Conservation (phyloP, 75 land plant species). For the Chamaecyparis obtusa region DNA sequence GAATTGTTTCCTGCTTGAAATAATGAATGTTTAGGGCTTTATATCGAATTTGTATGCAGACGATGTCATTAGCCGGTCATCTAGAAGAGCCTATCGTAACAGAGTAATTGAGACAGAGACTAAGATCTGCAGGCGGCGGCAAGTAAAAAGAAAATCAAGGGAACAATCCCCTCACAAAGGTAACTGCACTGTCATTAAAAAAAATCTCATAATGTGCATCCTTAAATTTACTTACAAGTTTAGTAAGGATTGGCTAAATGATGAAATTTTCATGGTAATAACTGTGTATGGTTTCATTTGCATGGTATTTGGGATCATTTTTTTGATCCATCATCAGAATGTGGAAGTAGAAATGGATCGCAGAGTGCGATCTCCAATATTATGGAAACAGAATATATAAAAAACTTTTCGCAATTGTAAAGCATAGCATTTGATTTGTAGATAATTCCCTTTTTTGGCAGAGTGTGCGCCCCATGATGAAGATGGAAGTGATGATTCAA, state of each 20-base stretch:
- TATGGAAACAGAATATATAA: too few species aligned
- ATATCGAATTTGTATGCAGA: not conserved
- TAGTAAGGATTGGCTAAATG: too few species aligned
- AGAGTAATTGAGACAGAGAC: not conserved
- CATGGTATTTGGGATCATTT: too few species aligned
- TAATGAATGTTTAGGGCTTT: not conserved
- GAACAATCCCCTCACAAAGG: not conserved
- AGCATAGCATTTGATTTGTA: not conserved
- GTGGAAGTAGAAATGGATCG: too few species aligned
- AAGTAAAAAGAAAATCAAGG: not conserved
- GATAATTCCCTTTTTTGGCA: not conserved
- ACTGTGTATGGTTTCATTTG: too few species aligned
- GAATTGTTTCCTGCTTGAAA: not conserved
- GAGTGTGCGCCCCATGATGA: not conserved
- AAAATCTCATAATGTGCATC: too few species aligned
- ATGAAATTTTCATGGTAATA: too few species aligned
- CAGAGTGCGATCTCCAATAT: too few species aligned
- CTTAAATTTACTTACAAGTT: too few species aligned
- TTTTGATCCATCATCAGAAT: too few species aligned
- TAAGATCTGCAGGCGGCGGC: not conserved
- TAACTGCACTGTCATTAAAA: not conserved
- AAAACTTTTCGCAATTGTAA: too few species aligned
- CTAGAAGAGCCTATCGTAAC: not conserved
- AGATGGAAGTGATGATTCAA: constrained; percentile 8
- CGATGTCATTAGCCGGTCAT: not conserved